A percentile compares a stretch with the other conserved stretches of the same genome.
phyloP scores from a whole-genome alignment of 2,329 filamentous ascomycete genomes.

The Ophiosphaerella herpotricha region DNA sequence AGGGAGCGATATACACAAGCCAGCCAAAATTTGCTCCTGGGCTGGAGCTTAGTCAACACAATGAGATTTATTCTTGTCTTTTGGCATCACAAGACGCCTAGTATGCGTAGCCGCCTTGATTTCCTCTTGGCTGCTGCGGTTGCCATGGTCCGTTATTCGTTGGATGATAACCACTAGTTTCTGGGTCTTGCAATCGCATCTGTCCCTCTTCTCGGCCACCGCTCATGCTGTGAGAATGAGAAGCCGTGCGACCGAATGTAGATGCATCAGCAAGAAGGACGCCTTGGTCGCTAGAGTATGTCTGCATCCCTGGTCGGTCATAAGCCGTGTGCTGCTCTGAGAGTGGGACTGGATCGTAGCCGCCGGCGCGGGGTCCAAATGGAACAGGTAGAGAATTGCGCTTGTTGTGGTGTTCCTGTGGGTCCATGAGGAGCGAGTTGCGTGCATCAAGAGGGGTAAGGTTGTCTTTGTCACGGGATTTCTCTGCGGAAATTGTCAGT shows the following conservation, averaged over 20 bases:
- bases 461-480: conserved; percentile 76
- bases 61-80: too few relatives aligned
- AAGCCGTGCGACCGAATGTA: conserved; percentile 34
- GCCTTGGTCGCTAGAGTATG: conserved; percentile 33
- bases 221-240: conserved; percentile 30
- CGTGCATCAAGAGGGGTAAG: conserved; percentile 86
- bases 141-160: conserved; percentile 34
- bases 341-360: conserved; percentile 46
- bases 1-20: conserved; percentile 21
- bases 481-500: conserved; percentile 61
- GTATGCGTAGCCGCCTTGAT: conserved; percentile 31
- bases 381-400: conserved; percentile 36
- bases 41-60: conserved; percentile 17
- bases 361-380: conserved; percentile 33
- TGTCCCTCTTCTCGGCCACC: conserved; percentile 30
- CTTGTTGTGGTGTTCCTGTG: conserved; percentile 50
- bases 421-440: conserved; percentile 80
- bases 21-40: conserved; percentile 2
- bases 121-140: conserved; percentile 24
- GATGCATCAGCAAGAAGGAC: conserved; percentile 43
- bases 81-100: conserved; percentile 8
- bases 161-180: conserved; percentile 25
- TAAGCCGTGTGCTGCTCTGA: conserved; percentile 41
- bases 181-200: conserved; percentile 36
- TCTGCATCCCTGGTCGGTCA: conserved; percentile 21